phyloP scores from a whole-genome alignment of 106 monocot species.

The Acanthochlamys bracteata region DNA sequence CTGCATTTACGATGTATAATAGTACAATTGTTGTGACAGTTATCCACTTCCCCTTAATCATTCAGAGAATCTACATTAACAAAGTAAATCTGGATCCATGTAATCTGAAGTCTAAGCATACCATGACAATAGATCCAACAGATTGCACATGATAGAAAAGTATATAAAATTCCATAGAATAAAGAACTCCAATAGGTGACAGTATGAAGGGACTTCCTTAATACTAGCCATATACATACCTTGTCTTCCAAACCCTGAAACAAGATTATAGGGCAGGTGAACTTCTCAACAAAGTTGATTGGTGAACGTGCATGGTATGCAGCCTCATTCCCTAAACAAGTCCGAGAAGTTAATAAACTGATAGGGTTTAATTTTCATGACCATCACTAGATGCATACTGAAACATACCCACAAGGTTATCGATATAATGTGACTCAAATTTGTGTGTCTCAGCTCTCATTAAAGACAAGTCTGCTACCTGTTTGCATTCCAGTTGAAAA shows the following conservation, averaged over 20 bases:
- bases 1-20: too few species aligned
- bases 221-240: constrained; percentile 21
- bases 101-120: too few species aligned
- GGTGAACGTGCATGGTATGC: constrained; percentile 70
- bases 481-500: constrained; percentile 7
- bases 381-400: too few species aligned
- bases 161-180: too few species aligned
- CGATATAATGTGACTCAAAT: constrained; percentile 78
- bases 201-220: too few species aligned
- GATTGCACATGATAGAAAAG: too few species aligned
- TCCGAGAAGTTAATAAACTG: neutral
- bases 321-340: constrained; percentile 35
- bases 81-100: too few species aligned
- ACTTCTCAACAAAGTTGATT: constrained; percentile 80
- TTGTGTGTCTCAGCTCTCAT: constrained; percentile 84
- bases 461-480: constrained; percentile 76
- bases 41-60: too few species aligned
- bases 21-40: too few species aligned
- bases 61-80: too few species aligned
- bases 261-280: constrained; percentile 82
- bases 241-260: constrained; percentile 98
- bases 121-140: too few species aligned
- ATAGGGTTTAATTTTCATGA: neutral
- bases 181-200: too few species aligned
- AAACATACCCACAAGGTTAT: constrained; percentile 80